phyloP scores from a whole-genome alignment of 2,329 filamentous ascomycete genomes.

The Bipolaris zeicola region DNA sequence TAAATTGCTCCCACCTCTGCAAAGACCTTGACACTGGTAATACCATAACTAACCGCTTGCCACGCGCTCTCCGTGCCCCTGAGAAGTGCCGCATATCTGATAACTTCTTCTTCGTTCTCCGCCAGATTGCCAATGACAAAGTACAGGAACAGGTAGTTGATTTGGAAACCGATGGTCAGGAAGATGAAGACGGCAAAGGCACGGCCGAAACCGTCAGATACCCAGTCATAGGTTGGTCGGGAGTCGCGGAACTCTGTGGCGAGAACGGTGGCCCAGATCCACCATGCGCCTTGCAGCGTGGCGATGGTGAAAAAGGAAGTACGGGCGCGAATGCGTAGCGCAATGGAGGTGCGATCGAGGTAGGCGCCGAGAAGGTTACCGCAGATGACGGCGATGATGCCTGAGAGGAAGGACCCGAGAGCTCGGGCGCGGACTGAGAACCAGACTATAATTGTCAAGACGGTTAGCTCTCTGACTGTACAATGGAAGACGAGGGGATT shows the following conservation, averaged over 20 bases:
- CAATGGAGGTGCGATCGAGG: conserved; percentile 63
- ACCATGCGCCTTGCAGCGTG: conserved; percentile 69
- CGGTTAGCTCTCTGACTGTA: not conserved
- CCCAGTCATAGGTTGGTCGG: conserved; percentile 70
- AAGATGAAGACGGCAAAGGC: conserved; percentile 72
- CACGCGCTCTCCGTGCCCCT: conserved; percentile 74
- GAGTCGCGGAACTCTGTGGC: conserved; percentile 65
- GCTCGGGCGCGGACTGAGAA: conserved; percentile 72
- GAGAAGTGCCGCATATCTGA: conserved; percentile 70
- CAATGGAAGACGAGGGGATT: not conserved
- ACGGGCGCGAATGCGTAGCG: conserved; percentile 61
- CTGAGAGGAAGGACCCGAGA: conserved; percentile 72
- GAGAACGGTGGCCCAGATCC: conserved; percentile 72
- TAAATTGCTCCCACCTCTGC: conserved; percentile 70
- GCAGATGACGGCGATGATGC: conserved; percentile 67
- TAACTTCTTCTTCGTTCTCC: conserved; percentile 64
- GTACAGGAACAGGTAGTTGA: conserved; percentile 77
- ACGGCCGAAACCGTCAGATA: conserved; percentile 65
- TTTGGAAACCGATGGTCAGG: conserved; percentile 69
- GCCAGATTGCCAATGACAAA: conserved; percentile 73
- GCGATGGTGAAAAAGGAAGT: conserved; percentile 61
- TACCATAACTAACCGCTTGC: conserved; percentile 74
- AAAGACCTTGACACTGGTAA: conserved; percentile 66
- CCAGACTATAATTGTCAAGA: conserved; percentile 56
- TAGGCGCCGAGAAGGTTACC: conserved; percentile 71